Percentiles rank a stretch among this genome's conserved stretches.
These are phyloP conservation scores for Gossypium arboreum DNA, from an alignment of 345 rosid species.

Conservation along the genomic window DNA sequence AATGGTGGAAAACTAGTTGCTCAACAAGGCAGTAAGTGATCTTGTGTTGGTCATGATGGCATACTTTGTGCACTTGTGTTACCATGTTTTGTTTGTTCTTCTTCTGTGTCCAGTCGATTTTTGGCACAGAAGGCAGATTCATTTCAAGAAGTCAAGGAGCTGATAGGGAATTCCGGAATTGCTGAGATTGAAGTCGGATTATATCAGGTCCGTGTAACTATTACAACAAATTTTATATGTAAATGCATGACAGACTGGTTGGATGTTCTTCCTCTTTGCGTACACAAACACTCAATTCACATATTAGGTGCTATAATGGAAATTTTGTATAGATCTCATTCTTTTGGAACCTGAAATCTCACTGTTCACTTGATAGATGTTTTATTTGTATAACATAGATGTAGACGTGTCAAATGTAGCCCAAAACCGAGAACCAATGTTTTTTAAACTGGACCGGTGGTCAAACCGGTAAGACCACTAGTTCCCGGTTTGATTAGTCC, in stretches of 20 bases:
- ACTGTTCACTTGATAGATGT: too few relatives aligned
- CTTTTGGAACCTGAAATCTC: constrained; percentile 10
- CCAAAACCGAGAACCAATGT: too few relatives aligned
- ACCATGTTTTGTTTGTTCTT: constrained; percentile 2
- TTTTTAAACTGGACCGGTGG: too few relatives aligned
- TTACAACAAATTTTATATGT: constrained; percentile 24
- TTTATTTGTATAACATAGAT: too few relatives aligned
- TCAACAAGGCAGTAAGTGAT: background rate
- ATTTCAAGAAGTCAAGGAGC: constrained; percentile 61
- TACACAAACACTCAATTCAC: constrained; percentile 20
- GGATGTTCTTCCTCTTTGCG: constrained; percentile 17
- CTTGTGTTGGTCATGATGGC: background rate
- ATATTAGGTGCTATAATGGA: constrained; percentile 27
- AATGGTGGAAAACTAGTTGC: background rate
- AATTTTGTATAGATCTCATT: constrained; percentile 35
- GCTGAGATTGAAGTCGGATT: constrained; percentile 21
- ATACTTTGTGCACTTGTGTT: background rate
- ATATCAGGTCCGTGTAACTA: constrained; percentile 9
- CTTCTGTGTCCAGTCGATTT: constrained; percentile 43
- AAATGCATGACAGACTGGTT: constrained; percentile 42
- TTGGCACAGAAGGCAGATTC: constrained; percentile 41
- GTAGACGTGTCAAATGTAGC: too few relatives aligned
- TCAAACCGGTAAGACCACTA: too few relatives aligned
- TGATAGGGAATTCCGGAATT: constrained; percentile 34
- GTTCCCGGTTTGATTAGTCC: too few relatives aligned